Percentiles rank a stretch among this genome's conserved stretches.
Conservation (phyloP, 495 filamentous ascomycete genomes). For the Penicillium flavigenum region DNA sequence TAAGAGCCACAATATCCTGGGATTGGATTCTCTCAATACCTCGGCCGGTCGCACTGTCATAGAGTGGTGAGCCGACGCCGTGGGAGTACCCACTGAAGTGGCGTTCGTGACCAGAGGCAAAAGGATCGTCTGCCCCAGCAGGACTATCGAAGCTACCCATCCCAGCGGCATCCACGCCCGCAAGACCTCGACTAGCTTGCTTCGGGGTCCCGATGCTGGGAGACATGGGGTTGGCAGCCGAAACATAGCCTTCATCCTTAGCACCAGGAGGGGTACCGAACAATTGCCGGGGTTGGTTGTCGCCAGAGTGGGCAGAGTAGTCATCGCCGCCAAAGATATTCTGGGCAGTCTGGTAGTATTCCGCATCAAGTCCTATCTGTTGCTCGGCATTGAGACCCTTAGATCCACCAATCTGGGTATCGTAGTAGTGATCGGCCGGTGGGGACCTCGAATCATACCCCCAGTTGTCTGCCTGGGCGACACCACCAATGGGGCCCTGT, state of each 20-base stretch:
- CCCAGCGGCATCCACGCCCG: slow-evolving; percentile 55
- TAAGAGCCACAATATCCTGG: slow-evolving; percentile 94
- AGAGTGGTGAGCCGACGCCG: slow-evolving; percentile 71
- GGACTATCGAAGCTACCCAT: slow-evolving; percentile 59
- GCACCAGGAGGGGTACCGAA: slow-evolving; percentile 45
- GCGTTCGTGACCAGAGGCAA: slow-evolving; percentile 59
- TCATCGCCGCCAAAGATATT: slow-evolving; percentile 41
- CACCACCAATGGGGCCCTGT: slow-evolving; percentile 62
- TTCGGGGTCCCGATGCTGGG: slow-evolving; percentile 60
- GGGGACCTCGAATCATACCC: slow-evolving; percentile 50
- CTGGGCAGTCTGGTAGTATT: slow-evolving; percentile 42
- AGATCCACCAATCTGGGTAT: slow-evolving; percentile 39
- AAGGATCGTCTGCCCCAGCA: slow-evolving; percentile 60
- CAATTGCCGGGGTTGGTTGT: slow-evolving; percentile 35
- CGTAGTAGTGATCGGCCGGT: slow-evolving; percentile 44
- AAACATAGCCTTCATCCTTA: slow-evolving; percentile 90
- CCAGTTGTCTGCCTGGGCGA: slow-evolving; percentile 53
- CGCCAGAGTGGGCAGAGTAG: slow-evolving; percentile 31
- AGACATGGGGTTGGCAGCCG: slow-evolving; percentile 69
- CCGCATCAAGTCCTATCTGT: slow-evolving; percentile 33
- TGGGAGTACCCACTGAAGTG: slow-evolving; percentile 89
- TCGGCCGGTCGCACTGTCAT: slow-evolving; percentile 84
- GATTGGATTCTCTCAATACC: slow-evolving; percentile 93
- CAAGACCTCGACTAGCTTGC: slow-evolving; percentile 57
- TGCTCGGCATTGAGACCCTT: slow-evolving; percentile 32